These are phyloP conservation scores for Saccharomyces hybrid DNA, from an alignment of 1,139 yeast genomes.

Conservation along the genomic window DNA sequence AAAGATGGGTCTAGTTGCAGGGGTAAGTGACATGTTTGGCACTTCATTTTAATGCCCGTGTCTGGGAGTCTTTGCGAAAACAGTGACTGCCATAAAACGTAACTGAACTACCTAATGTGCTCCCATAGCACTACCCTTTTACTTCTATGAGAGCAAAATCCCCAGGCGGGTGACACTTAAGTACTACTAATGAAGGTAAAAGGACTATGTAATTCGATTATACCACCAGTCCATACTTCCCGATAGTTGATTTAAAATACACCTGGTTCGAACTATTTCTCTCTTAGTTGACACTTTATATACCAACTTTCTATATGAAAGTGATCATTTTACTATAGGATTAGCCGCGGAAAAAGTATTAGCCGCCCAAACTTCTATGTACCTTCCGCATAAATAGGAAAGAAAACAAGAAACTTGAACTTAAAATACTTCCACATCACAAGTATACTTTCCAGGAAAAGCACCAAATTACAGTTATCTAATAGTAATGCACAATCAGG, in stretches of 20 bases:
- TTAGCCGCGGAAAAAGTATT: background rate
- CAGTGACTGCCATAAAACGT: background rate
- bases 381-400: background rate
- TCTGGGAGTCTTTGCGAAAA: background rate
- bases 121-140: constrained; percentile 3
- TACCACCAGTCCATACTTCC: background rate
- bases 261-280: background rate
- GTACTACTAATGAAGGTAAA: background rate
- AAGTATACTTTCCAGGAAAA: background rate
- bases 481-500: background rate
- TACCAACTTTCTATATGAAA: background rate
- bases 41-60: constrained; percentile 16
- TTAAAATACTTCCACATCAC: background rate
- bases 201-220: background rate
- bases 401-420: background rate
- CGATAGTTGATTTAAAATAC: background rate
- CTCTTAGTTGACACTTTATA: background rate
- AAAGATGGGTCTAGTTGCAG: constrained; percentile 49
- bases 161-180: background rate
- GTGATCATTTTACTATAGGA: background rate
- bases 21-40: constrained; percentile 59
- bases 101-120: background rate
- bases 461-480: background rate
- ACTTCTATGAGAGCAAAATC: background rate
- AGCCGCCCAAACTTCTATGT: background rate